phyloP scores from a whole-genome alignment of 2,329 filamentous ascomycete species.

The Botrytis medusae region DNA sequence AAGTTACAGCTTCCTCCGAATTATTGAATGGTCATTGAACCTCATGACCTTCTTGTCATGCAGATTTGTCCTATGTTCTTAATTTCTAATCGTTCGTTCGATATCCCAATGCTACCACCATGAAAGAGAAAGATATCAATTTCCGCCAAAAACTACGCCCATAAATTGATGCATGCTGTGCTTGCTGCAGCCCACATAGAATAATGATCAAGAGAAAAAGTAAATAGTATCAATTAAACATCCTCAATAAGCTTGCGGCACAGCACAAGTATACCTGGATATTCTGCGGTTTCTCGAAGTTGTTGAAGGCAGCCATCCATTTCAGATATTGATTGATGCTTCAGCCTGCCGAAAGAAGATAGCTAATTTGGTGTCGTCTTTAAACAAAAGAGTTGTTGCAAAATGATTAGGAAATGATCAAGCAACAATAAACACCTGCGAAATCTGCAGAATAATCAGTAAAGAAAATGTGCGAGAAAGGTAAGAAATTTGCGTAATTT shows the following conservation, averaged over 20 bases:
- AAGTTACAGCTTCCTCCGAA: background rate
- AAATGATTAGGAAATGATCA: background rate
- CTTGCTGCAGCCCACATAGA: background rate
- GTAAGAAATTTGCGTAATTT: background rate
- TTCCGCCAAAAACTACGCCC: background rate
- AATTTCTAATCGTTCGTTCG: background rate
- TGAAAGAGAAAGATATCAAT: background rate
- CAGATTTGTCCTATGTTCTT: background rate
- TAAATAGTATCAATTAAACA: background rate
- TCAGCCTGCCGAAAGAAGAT: background rate
- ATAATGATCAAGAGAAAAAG: background rate
- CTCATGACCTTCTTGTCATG: background rate
- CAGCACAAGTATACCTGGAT: background rate
- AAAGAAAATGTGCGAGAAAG: background rate
- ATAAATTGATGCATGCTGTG: background rate
- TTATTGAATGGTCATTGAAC: background rate
- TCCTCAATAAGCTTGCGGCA: background rate
- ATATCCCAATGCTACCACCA: background rate
- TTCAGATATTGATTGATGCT: background rate
- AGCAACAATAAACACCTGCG: background rate
- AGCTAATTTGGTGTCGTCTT: background rate
- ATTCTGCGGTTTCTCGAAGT: background rate
- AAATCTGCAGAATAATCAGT: background rate
- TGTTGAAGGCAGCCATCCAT: background rate
- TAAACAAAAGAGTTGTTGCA: background rate